Conservation (phyloP, 257 asterid genomes). For the Eustoma russellianum region DNA sequence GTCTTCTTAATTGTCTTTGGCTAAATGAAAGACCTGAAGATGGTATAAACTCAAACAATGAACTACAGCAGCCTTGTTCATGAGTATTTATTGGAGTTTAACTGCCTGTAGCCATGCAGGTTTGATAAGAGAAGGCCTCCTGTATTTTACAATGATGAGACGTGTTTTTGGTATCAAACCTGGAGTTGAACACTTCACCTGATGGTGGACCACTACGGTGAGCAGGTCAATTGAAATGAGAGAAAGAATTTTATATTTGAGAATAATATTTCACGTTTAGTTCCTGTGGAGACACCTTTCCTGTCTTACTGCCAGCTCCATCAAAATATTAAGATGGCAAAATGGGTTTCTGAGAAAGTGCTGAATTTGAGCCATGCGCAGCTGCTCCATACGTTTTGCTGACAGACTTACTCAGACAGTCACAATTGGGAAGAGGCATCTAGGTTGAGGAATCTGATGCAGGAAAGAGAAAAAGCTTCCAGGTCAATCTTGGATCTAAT, state of each 20-base stretch:
- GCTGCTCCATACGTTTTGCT: constrained; percentile 35
- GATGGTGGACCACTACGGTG: constrained; percentile 75
- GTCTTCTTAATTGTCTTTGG: too few relatives aligned
- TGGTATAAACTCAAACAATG: too few relatives aligned
- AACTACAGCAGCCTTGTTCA: too few relatives aligned
- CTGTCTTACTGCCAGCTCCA: constrained; percentile 57
- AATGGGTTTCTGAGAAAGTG: constrained; percentile 47
- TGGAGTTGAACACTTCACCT: constrained; percentile 43
- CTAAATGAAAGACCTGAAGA: too few relatives aligned
- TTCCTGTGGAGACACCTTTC: constrained; percentile 51
- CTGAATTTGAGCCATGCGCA: constrained; percentile 35
- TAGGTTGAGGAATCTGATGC: constrained; percentile 42
- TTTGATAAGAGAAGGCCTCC: constrained; percentile 56
- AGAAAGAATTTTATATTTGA: constrained; percentile 41
- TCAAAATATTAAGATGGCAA: constrained; percentile 49
- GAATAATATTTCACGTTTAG: constrained; percentile 30
- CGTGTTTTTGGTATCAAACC: constrained; percentile 38
- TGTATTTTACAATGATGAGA: constrained; percentile 56
- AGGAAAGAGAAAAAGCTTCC: constrained; percentile 42
- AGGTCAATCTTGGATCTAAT: constrained; percentile 60
- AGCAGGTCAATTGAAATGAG: constrained; percentile 51
- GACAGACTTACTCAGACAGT: constrained; percentile 47
- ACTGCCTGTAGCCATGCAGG: constrained; percentile 79
- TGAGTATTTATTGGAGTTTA: not conserved
- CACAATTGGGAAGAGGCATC: constrained; percentile 55